These are phyloP conservation scores for Epichloe elymi DNA, from an alignment of 2,329 filamentous ascomycete genomes.

Conservation along the genomic window DNA sequence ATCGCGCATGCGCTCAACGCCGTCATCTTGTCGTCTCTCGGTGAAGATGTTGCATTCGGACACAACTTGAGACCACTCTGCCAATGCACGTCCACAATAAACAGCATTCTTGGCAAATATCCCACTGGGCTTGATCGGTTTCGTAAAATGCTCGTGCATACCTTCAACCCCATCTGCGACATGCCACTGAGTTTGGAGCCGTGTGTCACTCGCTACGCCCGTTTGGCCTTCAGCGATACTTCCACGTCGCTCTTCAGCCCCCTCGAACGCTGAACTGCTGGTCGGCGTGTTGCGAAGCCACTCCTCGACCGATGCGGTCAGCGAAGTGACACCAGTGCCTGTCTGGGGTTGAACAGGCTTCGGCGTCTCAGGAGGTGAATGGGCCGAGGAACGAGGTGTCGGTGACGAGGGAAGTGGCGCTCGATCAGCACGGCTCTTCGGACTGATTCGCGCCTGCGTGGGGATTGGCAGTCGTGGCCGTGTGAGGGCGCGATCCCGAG, in stretches of 20 bases:
- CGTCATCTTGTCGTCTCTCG: slow-evolving; percentile 61
- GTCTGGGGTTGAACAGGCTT: neutral
- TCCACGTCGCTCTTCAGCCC: neutral
- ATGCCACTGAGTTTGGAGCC: neutral
- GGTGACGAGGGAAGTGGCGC: slow-evolving; percentile 20
- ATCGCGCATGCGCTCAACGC: slow-evolving; percentile 49
- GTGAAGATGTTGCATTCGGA: slow-evolving; percentile 73
- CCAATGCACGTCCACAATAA: slow-evolving; percentile 60
- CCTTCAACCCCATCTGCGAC: neutral
- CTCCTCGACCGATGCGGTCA: slow-evolving; percentile 20
- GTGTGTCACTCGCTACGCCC: neutral
- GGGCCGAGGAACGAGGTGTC: neutral
- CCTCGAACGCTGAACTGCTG: neutral
- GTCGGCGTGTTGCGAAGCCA: slow-evolving; percentile 11
- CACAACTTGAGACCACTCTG: slow-evolving; percentile 65
- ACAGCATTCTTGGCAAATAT: slow-evolving; percentile 33
- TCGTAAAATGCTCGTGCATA: slow-evolving; percentile 21
- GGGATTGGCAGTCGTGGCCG: slow-evolving; percentile 57
- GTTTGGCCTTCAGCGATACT: neutral
- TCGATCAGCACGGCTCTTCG: slow-evolving; percentile 10
- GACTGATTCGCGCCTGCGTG: slow-evolving; percentile 50
- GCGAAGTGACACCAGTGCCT: slow-evolving; percentile 5
- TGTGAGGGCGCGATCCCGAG: slow-evolving; percentile 48
- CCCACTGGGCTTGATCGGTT: slow-evolving; percentile 33
- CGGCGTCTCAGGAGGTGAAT: neutral